Evolutionary conservation across 257 asterid species (phyloP), one percentile per base, ranked within the genome.

Genomic region (Nicotiana noctiflora): DNA sequence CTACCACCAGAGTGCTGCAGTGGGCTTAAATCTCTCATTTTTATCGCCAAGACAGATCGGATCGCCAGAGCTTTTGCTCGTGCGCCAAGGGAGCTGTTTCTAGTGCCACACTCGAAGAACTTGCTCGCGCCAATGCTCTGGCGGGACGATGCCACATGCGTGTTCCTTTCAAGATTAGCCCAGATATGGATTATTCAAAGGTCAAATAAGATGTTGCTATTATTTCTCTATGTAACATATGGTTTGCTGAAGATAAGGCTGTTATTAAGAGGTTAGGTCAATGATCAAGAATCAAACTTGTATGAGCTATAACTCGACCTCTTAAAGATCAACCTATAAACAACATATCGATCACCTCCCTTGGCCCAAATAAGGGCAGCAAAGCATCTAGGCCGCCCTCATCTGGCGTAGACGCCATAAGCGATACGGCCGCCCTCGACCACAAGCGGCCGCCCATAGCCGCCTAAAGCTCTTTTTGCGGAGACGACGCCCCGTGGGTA

Each of bases 21-120:
- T 19, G 88, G 86, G 1, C 52, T 83, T 27, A 49, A 23, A 17
- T 11, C 63, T 32, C 79, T 80, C 4, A 6, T 37, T 9, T 15
- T 21, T 9, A 34, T 49, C 2, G 84, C 86, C 76, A 31, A 19
- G 12, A 76, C 84, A 23, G 51, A 2, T 8, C 56, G 3, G 84
- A 83, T 52, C 88, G 81, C 13, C 80, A 78, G 52, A 11, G 64
- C 2, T 40, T 75, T 60, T 85, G 88, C 79, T 49, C 14, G 12
- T 83, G 86, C 81, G 1, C 80, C 72, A 76, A 66, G 61, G 12
- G 21, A 1, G 51, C 34, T 31, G 81, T 79, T 12, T 51, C 12
- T 1, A 34, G 66, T 14, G 25, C 18, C 17, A 76, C 46, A 8
- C 18, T 8, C 2, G 32, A 70, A 19, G n/a, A 60, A 21, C 32